Percentiles rank a stretch among this genome's conserved stretches.
Conservation (phyloP, 371 early-diverging fungal species). For the Mortierella sp. region DNA sequence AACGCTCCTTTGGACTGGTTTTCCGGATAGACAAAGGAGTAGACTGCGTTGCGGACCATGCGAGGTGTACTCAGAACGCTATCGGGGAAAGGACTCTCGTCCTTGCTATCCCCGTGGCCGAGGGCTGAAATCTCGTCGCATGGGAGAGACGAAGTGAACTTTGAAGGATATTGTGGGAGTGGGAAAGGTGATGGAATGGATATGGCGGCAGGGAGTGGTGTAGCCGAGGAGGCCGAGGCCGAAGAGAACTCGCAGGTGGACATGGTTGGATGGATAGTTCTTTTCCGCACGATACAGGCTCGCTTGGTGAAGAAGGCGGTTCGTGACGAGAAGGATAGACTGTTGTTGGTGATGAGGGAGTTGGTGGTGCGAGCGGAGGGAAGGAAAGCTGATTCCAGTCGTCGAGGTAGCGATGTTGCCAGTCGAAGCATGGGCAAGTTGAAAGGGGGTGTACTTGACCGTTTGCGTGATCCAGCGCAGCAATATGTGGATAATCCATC, state of each 20-base stretch:
- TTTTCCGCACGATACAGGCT: neutral
- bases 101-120: conserved; percentile 23
- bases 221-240: conserved; percentile 5
- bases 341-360: neutral
- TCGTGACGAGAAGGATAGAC: neutral
- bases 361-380: neutral
- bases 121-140: conserved; percentile 36
- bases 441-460: neutral
- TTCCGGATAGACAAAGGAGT: conserved; percentile 70
- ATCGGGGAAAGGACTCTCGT: conserved; percentile 26
- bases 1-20: conserved; percentile 40
- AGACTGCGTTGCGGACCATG: conserved; percentile 70
- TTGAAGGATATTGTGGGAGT: conserved; percentile 27
- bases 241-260: conserved; percentile 9
- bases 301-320: neutral
- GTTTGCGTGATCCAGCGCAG: no score
- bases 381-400: neutral
- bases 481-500: no score
- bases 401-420: neutral
- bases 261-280: conserved; percentile 7
- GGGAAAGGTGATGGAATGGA: conserved; percentile 31
- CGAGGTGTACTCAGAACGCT: conserved; percentile 53
- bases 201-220: conserved; percentile 3
- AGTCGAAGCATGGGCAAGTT: conserved; percentile 1
- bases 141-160: conserved; percentile 46